Conservation (phyloP, 768 basidiomycete species). For the Auricularia cornea region DNA sequence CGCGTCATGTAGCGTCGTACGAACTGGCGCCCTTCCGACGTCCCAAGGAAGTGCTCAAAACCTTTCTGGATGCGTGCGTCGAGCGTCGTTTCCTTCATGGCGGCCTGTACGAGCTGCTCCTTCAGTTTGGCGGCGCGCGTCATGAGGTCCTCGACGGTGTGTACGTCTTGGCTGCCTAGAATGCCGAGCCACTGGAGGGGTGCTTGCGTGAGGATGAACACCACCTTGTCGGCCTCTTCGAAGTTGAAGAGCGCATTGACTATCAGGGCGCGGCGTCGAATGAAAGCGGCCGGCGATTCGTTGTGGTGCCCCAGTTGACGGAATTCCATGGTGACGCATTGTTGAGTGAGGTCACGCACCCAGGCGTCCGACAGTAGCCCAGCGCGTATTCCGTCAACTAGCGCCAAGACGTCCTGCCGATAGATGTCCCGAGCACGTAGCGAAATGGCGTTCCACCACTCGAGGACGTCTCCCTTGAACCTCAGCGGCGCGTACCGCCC, state of each 20-base stretch:
- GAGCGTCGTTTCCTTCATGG: neutral
- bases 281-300: neutral
- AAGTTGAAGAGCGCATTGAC: neutral
- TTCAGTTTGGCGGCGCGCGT: neutral
- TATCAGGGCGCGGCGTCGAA: neutral
- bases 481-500: neutral
- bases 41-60: neutral
- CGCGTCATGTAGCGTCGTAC: neutral
- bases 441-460: neutral
- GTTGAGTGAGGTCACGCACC: neutral
- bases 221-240: neutral
- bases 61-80: neutral
- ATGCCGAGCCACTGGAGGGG: neutral
- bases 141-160: neutral
- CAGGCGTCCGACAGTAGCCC: neutral
- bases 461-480: neutral
- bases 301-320: neutral
- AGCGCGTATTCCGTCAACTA: neutral
- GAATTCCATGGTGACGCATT: neutral
- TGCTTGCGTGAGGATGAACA: neutral
- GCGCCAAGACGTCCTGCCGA: neutral
- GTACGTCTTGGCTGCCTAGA: neutral
- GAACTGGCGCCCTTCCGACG: neutral
- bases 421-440: neutral
- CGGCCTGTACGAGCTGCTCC: neutral